Evolutionary conservation across 2,329 filamentous ascomycete species (phyloP).

Genomic region (Colletotrichum theobromicola): DNA sequence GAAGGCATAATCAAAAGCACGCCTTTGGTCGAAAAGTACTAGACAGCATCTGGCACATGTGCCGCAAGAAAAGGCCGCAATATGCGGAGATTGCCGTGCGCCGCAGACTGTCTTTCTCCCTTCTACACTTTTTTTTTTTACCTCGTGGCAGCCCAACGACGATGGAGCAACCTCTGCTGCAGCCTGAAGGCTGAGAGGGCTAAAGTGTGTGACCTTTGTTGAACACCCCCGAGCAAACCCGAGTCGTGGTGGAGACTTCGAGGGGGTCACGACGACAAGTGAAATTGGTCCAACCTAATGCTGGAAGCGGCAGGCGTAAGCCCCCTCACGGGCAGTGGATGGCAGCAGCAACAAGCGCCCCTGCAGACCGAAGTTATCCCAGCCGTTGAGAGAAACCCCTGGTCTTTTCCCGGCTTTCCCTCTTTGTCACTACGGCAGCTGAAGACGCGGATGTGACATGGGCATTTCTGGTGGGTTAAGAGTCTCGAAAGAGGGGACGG

Average conservation of each 20-base stretch:
- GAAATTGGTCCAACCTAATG: background rate
- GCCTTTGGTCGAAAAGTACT: background rate
- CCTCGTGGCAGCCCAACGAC: conserved; percentile 19
- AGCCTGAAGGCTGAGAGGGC: background rate
- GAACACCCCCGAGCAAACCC: conserved; percentile 4
- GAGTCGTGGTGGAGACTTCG: background rate
- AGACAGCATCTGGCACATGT: background rate
- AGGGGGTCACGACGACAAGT: background rate
- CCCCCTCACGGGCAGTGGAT: background rate
- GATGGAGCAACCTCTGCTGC: background rate
- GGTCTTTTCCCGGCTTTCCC: background rate
- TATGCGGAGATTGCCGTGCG: conserved; percentile 3
- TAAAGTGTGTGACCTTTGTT: background rate
- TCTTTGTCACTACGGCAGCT: background rate
- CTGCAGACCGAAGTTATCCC: conserved; percentile 9
- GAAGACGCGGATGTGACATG: background rate
- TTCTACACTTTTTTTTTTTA: background rate
- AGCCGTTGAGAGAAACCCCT: conserved; percentile 2
- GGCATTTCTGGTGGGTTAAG: background rate
- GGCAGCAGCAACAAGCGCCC: background rate
- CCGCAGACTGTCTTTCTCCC: background rate
- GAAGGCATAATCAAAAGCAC: background rate
- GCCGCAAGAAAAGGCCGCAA: background rate
- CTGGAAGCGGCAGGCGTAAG: background rate
- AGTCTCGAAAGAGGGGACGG: background rate